A percentile compares a stretch with the other conserved stretches of the same genome.
These are phyloP conservation scores for Talaromyces atroroseus DNA, from an alignment of 2,329 filamentous ascomycete genomes.

Conservation along the genomic window DNA sequence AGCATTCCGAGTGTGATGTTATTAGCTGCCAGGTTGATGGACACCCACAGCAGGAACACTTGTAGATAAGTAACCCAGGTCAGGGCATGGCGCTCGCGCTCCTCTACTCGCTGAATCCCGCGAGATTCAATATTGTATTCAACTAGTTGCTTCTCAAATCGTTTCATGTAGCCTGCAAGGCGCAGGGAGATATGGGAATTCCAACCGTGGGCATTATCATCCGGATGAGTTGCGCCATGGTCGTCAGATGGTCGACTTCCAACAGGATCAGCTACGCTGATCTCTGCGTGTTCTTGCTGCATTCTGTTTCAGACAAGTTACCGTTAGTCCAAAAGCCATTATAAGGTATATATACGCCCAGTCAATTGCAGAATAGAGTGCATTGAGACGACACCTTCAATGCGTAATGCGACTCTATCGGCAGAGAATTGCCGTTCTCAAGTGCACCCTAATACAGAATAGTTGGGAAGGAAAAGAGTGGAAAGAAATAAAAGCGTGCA, in stretches of 20 bases:
- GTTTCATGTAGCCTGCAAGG: slow-evolving; percentile 26
- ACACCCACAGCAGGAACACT: slow-evolving; percentile 56
- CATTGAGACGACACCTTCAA: neutral
- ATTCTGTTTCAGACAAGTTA: slow-evolving; percentile 21
- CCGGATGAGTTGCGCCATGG: slow-evolving; percentile 14
- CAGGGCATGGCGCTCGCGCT: slow-evolving; percentile 50
- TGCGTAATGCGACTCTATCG: neutral
- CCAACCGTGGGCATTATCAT: slow-evolving; percentile 7
- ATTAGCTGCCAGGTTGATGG: slow-evolving; percentile 58
- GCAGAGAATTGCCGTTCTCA: slow-evolving; percentile 19
- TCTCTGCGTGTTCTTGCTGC: slow-evolving; percentile 25
- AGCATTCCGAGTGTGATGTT: slow-evolving; percentile 62
- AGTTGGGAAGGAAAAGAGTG: neutral
- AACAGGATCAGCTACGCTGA: slow-evolving; percentile 23
- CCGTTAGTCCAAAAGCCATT: neutral
- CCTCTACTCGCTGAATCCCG: slow-evolving; percentile 55
- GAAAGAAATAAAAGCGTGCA: slow-evolving; percentile 27
- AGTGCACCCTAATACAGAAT: neutral
- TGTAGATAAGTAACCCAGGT: slow-evolving; percentile 51
- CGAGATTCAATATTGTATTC: slow-evolving; percentile 51
- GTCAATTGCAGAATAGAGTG: neutral
- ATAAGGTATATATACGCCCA: neutral
- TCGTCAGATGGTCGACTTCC: slow-evolving; percentile 18
- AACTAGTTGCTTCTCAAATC: slow-evolving; percentile 37
- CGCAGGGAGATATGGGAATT: slow-evolving; percentile 20